Evolutionary conservation across 495 filamentous ascomycete genomes (phyloP), one percentile per base, ranked within the genome.

Genomic region (Penicillium longicatenatum): DNA sequence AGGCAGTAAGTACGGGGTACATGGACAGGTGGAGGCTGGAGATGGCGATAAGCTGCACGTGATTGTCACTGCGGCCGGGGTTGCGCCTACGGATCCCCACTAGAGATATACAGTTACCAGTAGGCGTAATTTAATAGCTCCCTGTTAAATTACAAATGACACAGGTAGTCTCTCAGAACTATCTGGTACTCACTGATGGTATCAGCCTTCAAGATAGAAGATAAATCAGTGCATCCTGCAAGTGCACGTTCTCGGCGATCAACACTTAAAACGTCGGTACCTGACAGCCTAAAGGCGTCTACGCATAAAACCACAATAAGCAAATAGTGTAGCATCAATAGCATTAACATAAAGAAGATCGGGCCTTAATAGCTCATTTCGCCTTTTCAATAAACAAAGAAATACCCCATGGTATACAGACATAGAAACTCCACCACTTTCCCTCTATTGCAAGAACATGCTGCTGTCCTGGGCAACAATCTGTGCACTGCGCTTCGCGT

Each of bases 401-500:
- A 43, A 53, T 24, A 55, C 61, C 65, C 58, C 54, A 63, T 67
- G 68, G 65, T 64, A 62, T 64, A 67, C 67, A 68, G 61, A 63
- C 63, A 62, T 66, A 56, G 49, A 64, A 59, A 59, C 47, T 56
- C 24, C 39, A 17, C 11, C 49, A 29, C 31, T 19, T 53, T 33
- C 17, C 46, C 26, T 50, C 45, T 31, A 52, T 26, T 31, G 46
- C 52, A 50, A 82, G 73, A 86, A 91, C 46, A 78, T 80, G 51
- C 83, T 84, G 54, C 81, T 79, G 59, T 86, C 86, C 73, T 83
- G 79, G 66, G 73, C 82, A 66, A 91, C 82, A 59, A 91, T 82
- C 48, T 71, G 70, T 50, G 92, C 91, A 71, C 92, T 96, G 57
- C 92, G 83, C 63, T 88, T 85, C 14, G 92, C 90, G 73, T 97